These are phyloP conservation scores for Flaveria linearis DNA, from an alignment of 129 eudicot species.

Conservation along the genomic window DNA sequence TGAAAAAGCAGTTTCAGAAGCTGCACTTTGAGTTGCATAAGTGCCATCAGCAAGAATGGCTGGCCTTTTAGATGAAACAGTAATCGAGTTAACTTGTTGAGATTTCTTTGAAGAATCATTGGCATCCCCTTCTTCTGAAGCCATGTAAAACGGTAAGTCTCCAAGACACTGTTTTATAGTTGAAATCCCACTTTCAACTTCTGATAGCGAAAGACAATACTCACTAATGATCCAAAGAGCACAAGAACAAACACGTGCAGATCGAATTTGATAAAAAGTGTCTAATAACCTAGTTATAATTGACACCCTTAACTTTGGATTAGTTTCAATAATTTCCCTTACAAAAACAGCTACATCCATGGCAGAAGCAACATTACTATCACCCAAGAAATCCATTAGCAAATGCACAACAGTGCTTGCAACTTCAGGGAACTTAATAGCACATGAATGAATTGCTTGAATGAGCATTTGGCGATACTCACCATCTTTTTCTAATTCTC, in stretches of 20 bases:
- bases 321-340: conserved; percentile 89
- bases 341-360: conserved; percentile 95
- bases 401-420: conserved; percentile 95
- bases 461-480: conserved; percentile 96
- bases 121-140: conserved; percentile 71
- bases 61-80: conserved; percentile 85
- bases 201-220: conserved; percentile 91
- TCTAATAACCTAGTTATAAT: conserved; percentile 82
- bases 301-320: conserved; percentile 87
- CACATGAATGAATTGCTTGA: conserved; percentile 97
- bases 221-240: conserved; percentile 99
- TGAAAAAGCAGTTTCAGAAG: conserved; percentile 84
- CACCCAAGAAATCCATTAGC: conserved; percentile 98
- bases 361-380: conserved; percentile 91
- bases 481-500: conserved; percentile 90
- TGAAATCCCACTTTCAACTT: conserved; percentile 90
- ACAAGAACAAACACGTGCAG: conserved; percentile 94
- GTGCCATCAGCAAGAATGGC: conserved; percentile 97
- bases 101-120: conserved; percentile 69
- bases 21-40: conserved; percentile 96
- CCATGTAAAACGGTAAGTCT: conserved; percentile 75
- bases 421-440: conserved; percentile 95
- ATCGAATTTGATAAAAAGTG: conserved; percentile 91
- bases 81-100: conserved; percentile 71
- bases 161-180: conserved; percentile 96